Base-by-base conservation (phyloP, 2,329 filamentous ascomycete species). In the Metarhizium sp. region DNA sequence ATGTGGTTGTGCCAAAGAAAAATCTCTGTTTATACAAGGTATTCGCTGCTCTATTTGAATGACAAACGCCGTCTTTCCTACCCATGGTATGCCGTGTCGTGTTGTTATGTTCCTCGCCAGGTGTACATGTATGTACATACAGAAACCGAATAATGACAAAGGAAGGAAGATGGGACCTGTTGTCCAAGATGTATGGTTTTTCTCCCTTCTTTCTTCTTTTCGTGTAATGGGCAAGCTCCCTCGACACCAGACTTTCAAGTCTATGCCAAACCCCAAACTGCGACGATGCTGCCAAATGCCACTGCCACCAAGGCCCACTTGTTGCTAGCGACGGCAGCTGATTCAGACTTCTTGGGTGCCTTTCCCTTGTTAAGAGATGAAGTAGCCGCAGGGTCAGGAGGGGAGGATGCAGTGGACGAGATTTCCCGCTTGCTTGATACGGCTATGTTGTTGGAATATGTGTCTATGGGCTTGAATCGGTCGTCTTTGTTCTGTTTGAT, bases 401-500 rank as follows among this genome's bases (percentile, higher is more conserved):
- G 14, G 8, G 46, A 47, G 38, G 30, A 29, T 4, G 51, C 20
- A 45, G 42, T 10, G 16, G 51, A n/a, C 25, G 43, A n/a, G 13
- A 38, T 50, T 5, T 54, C 54, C 32, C 52, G 52, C 42, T 56
- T 58, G 52, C 48, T 55, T 29, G 56, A 52, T 6, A 30, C 46
- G n/a, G 30, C 54, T 3, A 20, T 3, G 50, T 58, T 50, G 53
- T 34, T 43, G 42, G 54, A 47, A 51, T 62, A 59, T 4, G 58
- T 59, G 46, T 62, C 52, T 11, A 59, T 52, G 38, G 58, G 57
- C 49, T 18, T 56, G 62, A 59, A 69, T 29, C 45, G 55, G 50
- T 55, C 52, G 29, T 57, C 14, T 40, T 43, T 57, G 16, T 47
- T 36, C 56, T 53, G 53, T 64, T 76, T 71, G 63, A 82, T 79